Percentiles rank a stretch among this genome's conserved stretches.
phyloP scores from a whole-genome alignment of 2,329 filamentous ascomycete species.

The Colletotrichum spinosum region DNA sequence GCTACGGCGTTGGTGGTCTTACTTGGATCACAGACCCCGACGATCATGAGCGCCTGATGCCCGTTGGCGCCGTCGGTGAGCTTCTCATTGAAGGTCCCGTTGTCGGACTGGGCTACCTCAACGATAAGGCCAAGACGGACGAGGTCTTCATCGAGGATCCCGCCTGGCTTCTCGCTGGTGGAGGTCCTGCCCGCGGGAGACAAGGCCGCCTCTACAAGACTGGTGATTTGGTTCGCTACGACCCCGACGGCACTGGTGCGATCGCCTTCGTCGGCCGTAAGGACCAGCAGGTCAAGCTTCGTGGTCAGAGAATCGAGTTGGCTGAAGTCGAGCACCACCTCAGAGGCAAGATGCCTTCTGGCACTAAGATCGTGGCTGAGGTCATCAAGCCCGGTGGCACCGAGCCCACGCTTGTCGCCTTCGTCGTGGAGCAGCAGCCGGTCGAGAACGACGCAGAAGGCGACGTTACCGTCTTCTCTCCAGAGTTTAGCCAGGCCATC shows the following conservation, averaged over 20 bases:
- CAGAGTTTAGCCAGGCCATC: constrained; percentile 47
- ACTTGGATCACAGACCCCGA: constrained; percentile 65
- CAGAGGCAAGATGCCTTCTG: constrained; percentile 54
- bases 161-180: constrained; percentile 59
- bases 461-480: constrained; percentile 45
- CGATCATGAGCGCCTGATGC: constrained; percentile 58
- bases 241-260: constrained; percentile 63
- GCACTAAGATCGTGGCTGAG: constrained; percentile 59
- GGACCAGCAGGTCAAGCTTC: constrained; percentile 76
- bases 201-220: constrained; percentile 67
- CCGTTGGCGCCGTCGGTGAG: constrained; percentile 63
- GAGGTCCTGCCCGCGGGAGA: constrained; percentile 53
- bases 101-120: constrained; percentile 72
- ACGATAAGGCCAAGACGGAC: constrained; percentile 67
- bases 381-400: constrained; percentile 59
- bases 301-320: constrained; percentile 74
- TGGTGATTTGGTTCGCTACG: constrained; percentile 68
- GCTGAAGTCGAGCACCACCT: constrained; percentile 65
- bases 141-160: constrained; percentile 69
- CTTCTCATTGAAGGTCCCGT: constrained; percentile 68
- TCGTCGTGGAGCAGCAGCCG: constrained; percentile 51
- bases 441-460: constrained; percentile 35
- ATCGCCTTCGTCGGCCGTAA: constrained; percentile 72
- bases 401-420: constrained; percentile 59
- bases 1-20: constrained; percentile 58